Base-by-base conservation (phyloP, 1,139 yeast genomes). In the Yamadazyma buinensis region DNA sequence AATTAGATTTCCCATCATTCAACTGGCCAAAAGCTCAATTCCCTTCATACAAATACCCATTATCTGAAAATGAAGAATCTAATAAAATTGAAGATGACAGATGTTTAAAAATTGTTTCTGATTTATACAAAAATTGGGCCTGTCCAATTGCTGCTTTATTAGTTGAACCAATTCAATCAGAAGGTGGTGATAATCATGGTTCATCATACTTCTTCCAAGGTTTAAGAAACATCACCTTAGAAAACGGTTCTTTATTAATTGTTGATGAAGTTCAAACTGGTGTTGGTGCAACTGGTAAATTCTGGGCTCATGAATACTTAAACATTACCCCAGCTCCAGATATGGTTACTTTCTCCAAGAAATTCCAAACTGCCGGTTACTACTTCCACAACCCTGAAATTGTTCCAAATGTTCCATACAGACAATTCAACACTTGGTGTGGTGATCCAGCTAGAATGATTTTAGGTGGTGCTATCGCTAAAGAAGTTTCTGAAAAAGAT, bases 21-120 rank as follows among this genome's bases (percentile, higher is more conserved):
- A 75, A 82, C 49, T 84, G 95, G 95, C 95, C 95, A 54, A 82
- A 80, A 59, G 92, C 94, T 29, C 78, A 83, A 46, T 84, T 80
- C 69, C 95, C 95, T 39, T 53, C 73, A 31, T 77, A 82, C 62
- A 66, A 78, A 60, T 84, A 84, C 57, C 95, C 94, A 40, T 70
- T 83, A 47, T 83, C 73, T 38, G 64, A 70, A 40, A 55, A 76
- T 53, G 73, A 51, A 32, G 76, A 64, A 29, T 76, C 58, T 48
- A 84, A 84, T 66, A 61, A 62, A 34, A 61, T 63, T 30, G 92
- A 84, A 60, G 94, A 84, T 58, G 68, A 67, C 43, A 69, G 85
- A 52, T 81, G 90, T 56, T 71, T 84, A 42, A 71, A 55, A 20
- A 64, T 64, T 36, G 73, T 83, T 34, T 88, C 81, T 48, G 61